Percentiles rank a stretch among this genome's conserved stretches.
Conservation (phyloP, 176 grass and related monocot genomes). For the Thinopyrum elongatum region DNA sequence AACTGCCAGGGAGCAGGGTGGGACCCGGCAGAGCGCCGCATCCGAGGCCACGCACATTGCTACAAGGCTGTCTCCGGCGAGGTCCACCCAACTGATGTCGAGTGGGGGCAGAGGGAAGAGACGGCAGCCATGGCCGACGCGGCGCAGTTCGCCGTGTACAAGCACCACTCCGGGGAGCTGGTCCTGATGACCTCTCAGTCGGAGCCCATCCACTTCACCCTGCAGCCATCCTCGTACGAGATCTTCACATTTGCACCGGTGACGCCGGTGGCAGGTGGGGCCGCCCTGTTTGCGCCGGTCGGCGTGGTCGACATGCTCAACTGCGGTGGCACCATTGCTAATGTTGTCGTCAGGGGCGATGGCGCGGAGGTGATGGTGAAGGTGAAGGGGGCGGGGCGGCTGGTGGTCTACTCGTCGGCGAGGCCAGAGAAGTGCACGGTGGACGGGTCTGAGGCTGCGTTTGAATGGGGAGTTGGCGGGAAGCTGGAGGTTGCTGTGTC, state of each 20-base stretch:
- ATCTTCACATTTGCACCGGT: constrained; percentile 55
- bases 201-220: constrained; percentile 46
- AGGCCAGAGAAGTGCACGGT: constrained; percentile 34
- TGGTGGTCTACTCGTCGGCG: constrained; percentile 43
- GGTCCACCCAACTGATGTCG: constrained; percentile 41
- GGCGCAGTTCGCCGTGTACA: constrained; percentile 36
- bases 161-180: constrained; percentile 31
- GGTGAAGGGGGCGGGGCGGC: constrained; percentile 49
- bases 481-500: constrained; percentile 51
- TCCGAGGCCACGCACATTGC: constrained; percentile 43
- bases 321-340: constrained; percentile 46
- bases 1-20: constrained; percentile 90
- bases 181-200: constrained; percentile 18
- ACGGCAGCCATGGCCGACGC: constrained; percentile 32
- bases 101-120: constrained; percentile 35
- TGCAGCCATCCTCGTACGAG: constrained; percentile 60
- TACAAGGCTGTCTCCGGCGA: constrained; percentile 38
- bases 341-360: not conserved
- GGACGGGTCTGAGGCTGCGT: constrained; percentile 32
- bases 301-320: constrained; percentile 66
- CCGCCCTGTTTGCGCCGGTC: not conserved
- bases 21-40: constrained; percentile 41
- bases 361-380: constrained; percentile 31
- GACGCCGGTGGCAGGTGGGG: not conserved
- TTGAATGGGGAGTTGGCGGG: constrained; percentile 35